phyloP scores from a whole-genome alignment of 2,329 filamentous ascomycete species.

The Colletotrichum gigasporum region DNA sequence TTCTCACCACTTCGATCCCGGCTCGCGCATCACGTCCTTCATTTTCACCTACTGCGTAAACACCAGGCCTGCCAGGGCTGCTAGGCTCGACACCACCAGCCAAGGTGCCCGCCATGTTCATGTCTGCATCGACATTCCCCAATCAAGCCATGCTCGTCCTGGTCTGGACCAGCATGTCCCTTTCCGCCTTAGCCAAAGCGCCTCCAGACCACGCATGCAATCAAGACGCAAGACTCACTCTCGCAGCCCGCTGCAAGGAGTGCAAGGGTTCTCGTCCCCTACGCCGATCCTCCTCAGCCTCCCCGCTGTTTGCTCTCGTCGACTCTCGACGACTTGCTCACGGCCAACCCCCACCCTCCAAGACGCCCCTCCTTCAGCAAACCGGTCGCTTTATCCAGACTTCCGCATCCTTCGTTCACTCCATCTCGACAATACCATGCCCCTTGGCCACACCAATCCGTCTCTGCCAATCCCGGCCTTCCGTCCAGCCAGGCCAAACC shows the following conservation, averaged over 20 bases:
- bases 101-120: not conserved
- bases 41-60: no score
- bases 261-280: constrained; percentile 10
- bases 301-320: constrained; percentile 18
- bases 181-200: constrained; percentile 1
- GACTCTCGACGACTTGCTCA: not conserved
- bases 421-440: constrained; percentile 1
- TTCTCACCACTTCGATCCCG: constrained; percentile 11
- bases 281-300: constrained; percentile 24
- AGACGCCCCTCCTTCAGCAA: constrained; percentile 5
- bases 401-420: constrained; percentile 13
- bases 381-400: constrained; percentile 3
- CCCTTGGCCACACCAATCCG: constrained; percentile 1
- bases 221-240: not conserved
- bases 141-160: constrained; percentile 11
- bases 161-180: constrained; percentile 16
- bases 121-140: constrained; percentile 12
- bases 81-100: constrained; percentile 7
- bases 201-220: constrained; percentile 7
- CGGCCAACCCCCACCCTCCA: constrained; percentile 21
- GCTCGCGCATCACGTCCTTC: not conserved
- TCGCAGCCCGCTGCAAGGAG: constrained; percentile 2
- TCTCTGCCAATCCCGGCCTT: not conserved
- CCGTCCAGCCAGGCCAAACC: not conserved
- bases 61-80: not conserved